A percentile compares a stretch with the other conserved stretches of the same genome.
phyloP scores from a whole-genome alignment of 2,329 filamentous ascomycete species.

The Trichoderma atroviride region DNA sequence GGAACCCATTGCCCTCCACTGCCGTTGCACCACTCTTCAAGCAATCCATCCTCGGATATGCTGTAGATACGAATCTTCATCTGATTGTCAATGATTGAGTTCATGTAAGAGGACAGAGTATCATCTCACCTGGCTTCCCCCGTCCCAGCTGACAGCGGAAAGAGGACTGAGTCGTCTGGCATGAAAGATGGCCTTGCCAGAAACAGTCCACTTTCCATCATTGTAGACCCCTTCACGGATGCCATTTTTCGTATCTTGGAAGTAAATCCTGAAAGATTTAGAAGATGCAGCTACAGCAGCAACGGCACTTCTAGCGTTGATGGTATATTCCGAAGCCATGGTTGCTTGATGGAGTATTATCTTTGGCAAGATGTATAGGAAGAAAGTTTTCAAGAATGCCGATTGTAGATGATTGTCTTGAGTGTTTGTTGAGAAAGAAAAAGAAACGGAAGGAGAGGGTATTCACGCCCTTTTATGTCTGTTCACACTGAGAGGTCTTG shows the following conservation, averaged over 20 bases:
- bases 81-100: neutral
- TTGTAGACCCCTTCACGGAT: neutral
- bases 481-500: neutral
- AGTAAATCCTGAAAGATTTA: neutral
- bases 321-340: neutral
- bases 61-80: constrained; percentile 6
- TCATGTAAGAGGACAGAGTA: neutral
- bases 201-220: neutral
- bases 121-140: neutral
- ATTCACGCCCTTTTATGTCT: neutral
- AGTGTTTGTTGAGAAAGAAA: neutral
- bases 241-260: constrained; percentile 12
- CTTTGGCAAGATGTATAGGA: neutral
- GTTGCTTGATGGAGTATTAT: neutral
- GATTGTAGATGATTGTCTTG: neutral
- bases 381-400: neutral
- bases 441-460: fast-evolving
- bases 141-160: constrained; percentile 13
- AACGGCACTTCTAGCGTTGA: constrained; percentile 8
- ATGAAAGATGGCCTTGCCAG: neutral
- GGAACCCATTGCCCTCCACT: constrained; percentile 1
- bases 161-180: constrained; percentile 12
- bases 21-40: constrained; percentile 12
- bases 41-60: neutral
- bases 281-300: neutral